Conservation (phyloP, 1,139 yeast genomes). For the Schizosaccharomyces versatilis region DNA sequence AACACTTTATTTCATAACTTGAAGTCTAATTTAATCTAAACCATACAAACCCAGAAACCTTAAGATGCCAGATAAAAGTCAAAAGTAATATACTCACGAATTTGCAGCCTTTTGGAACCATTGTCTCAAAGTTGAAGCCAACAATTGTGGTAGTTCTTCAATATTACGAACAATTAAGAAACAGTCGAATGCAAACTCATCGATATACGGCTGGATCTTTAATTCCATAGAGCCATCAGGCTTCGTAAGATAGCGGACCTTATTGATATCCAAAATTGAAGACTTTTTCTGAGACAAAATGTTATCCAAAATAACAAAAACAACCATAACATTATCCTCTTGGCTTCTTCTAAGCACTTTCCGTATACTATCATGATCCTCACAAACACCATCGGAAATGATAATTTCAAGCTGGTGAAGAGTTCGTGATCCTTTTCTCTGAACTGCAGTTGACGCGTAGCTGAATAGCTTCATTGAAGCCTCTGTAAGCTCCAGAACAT, state of each 20-base stretch:
- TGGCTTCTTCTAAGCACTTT: constrained; percentile 76
- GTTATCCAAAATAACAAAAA: constrained; percentile 84
- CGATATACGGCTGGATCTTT: constrained; percentile 66
- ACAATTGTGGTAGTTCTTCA: constrained; percentile 74
- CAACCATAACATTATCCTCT: constrained; percentile 82
- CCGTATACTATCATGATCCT: constrained; percentile 65
- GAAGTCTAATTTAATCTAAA: too few relatives aligned
- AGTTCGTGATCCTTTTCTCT: constrained; percentile 20
- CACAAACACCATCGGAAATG: constrained; percentile 90
- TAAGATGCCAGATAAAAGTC: too few relatives aligned
- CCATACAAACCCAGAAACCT: too few relatives aligned
- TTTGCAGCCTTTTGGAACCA: constrained; percentile 55
- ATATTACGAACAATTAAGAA: constrained; percentile 84
- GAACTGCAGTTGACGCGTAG: constrained; percentile 49
- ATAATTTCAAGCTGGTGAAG: constrained; percentile 88
- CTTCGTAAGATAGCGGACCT: constrained; percentile 58
- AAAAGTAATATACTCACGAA: neutral
- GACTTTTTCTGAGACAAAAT: constrained; percentile 41
- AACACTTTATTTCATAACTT: too few relatives aligned
- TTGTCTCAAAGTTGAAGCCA: constrained; percentile 72
- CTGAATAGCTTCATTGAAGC: constrained; percentile 33
- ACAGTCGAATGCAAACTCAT: constrained; percentile 69
- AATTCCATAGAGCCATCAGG: constrained; percentile 49
- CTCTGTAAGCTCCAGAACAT: constrained; percentile 50
- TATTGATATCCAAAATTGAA: constrained; percentile 84